phyloP scores from a whole-genome alignment of 352 stramenopile species.

The Phytopythium vexans region DNA sequence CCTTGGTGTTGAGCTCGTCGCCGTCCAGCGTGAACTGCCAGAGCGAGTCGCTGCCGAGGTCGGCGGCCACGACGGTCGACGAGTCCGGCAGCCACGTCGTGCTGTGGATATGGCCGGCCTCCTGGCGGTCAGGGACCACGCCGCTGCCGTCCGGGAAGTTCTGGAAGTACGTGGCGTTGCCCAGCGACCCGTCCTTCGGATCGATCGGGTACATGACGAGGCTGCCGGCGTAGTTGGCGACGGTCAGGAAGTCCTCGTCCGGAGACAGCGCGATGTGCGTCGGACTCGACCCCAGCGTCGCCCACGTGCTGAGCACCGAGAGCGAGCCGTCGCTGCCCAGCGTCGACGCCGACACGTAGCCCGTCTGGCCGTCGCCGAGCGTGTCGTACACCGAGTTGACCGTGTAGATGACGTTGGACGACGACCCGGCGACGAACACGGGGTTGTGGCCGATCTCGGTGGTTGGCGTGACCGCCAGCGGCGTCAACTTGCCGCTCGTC shows the following conservation, averaged over 20 bases:
- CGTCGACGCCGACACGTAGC: slow-evolving; percentile 52
- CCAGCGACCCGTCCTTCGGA: slow-evolving; percentile 54
- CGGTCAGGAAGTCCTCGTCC: slow-evolving; percentile 44
- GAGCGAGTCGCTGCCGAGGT: slow-evolving; percentile 69
- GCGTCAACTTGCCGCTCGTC: slow-evolving; percentile 37
- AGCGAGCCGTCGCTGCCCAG: slow-evolving; percentile 41
- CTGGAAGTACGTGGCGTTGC: slow-evolving; percentile 33
- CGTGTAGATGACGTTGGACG: slow-evolving; percentile 71
- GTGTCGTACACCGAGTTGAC: slow-evolving; percentile 33
- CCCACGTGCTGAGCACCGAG: slow-evolving; percentile 36
- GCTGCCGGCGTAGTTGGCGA: slow-evolving; percentile 74
- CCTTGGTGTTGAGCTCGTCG: slow-evolving; percentile 14
- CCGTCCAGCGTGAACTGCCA: slow-evolving; percentile 56
- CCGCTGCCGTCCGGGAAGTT: slow-evolving; percentile 39
- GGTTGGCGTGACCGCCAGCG: slow-evolving; percentile 40
- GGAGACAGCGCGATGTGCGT: slow-evolving; percentile 64
- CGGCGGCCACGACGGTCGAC: slow-evolving; percentile 34
- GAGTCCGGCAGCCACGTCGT: slow-evolving; percentile 48
- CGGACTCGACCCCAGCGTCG: slow-evolving; percentile 54
- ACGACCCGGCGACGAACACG: slow-evolving; percentile 34
- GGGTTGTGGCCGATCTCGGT: slow-evolving; percentile 68
- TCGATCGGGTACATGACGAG: slow-evolving; percentile 58
- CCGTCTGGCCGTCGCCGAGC: slow-evolving; percentile 33
- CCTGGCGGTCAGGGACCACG: slow-evolving; percentile 57
- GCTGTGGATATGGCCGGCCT: slow-evolving; percentile 75